Conservation (phyloP, 371 early-diverging fungal species). For the Funneliformis caledonium region DNA sequence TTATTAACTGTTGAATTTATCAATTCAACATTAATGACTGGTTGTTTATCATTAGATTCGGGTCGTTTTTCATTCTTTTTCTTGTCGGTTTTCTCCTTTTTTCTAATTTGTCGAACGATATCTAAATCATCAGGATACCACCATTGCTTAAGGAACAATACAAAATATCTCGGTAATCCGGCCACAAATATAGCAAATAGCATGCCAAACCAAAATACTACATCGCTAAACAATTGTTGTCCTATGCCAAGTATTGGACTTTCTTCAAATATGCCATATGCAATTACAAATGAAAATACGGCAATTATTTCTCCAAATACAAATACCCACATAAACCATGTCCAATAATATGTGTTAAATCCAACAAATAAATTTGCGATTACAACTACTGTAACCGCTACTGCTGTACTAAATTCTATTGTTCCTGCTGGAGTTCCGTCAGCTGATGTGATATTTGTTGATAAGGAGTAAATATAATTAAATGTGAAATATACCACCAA, state of each 20-base stretch:
- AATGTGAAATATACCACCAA: conserved; percentile 67
- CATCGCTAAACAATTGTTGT: conserved; percentile 58
- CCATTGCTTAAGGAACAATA: conserved; percentile 64
- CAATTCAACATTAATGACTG: background rate
- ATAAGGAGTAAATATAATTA: conserved; percentile 53
- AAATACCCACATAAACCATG: conserved; percentile 60
- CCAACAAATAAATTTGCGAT: conserved; percentile 76
- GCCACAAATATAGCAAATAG: conserved; percentile 61
- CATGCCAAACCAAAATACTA: conserved; percentile 76
- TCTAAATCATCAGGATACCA: conserved; percentile 76
- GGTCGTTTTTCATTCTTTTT: background rate
- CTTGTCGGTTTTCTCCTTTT: conserved; percentile 43
- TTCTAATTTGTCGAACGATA: conserved; percentile 66
- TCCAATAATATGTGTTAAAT: conserved; percentile 78
- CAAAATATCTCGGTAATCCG: conserved; percentile 67
- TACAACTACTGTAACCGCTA: conserved; percentile 65
- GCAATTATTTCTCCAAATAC: conserved; percentile 52
- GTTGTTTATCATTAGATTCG: background rate
- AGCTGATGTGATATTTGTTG: conserved; percentile 41
- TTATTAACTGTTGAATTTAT: background rate
- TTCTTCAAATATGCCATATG: conserved; percentile 60
- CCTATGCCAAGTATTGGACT: conserved; percentile 67
- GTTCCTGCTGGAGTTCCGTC: conserved; percentile 54
- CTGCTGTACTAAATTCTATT: conserved; percentile 64
- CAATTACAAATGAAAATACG: conserved; percentile 58